Evolutionary conservation across 371 early-diverging fungal species (phyloP).

Genomic region (Mortierella sp.): DNA sequence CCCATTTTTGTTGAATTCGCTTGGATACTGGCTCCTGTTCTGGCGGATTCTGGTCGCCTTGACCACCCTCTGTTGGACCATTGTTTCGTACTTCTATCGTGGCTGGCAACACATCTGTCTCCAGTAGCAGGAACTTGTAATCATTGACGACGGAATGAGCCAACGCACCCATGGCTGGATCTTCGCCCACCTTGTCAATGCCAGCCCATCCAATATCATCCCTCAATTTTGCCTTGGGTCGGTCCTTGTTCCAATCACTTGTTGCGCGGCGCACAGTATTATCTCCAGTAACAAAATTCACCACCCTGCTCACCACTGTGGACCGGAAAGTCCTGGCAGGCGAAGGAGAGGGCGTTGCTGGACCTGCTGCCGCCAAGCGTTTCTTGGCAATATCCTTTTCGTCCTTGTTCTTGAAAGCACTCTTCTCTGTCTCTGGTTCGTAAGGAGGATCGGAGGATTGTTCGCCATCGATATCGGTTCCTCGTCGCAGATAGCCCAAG

Average conservation of each 20-base stretch:
- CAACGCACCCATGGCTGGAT: constrained; percentile 49
- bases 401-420: constrained; percentile 25
- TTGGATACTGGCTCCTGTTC: not conserved
- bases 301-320: constrained; percentile 12
- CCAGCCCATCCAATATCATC: constrained; percentile 48
- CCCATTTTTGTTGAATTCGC: constrained; percentile 31
- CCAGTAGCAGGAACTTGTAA: constrained; percentile 61
- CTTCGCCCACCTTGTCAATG: constrained; percentile 46
- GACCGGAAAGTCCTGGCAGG: not conserved
- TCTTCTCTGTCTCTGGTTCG: constrained; percentile 20
- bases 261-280: not conserved
- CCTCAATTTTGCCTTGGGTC: constrained; percentile 18
- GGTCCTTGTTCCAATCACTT: constrained; percentile 12
- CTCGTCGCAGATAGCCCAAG: constrained; percentile 36
- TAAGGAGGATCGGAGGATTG: constrained; percentile 22
- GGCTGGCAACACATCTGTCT: constrained; percentile 56
- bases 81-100: constrained; percentile 22
- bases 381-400: constrained; percentile 6
- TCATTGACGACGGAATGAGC: constrained; percentile 61
- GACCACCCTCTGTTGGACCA: not conserved
- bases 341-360: not conserved
- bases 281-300: constrained; percentile 7
- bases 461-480: constrained; percentile 28
- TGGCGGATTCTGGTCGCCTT: not conserved
- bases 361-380: not conserved